A percentile compares a stretch with the other conserved stretches of the same genome.
phyloP scores from a whole-genome alignment of 108 stramenopile species.

The Skeletonema costatum region DNA sequence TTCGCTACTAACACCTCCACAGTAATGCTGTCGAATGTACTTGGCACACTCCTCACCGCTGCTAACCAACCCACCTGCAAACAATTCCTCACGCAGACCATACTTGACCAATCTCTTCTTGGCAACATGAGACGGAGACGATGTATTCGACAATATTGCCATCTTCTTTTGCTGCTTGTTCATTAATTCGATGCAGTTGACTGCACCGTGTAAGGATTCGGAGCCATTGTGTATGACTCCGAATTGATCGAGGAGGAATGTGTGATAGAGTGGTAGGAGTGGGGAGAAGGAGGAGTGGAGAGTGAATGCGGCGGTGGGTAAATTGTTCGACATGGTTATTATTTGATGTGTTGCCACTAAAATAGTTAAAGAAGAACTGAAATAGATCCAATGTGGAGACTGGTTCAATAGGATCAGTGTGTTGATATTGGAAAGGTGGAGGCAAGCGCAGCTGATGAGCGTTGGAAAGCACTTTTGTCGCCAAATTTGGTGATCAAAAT shows the following conservation, averaged over 20 bases:
- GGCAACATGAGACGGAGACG: slow-evolving; percentile 55
- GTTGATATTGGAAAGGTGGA: too few species aligned
- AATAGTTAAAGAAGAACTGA: not conserved
- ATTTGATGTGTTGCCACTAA: not conserved
- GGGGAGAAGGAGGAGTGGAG: slow-evolving; percentile 40
- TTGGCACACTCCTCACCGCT: slow-evolving; percentile 71
- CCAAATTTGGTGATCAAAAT: not conserved
- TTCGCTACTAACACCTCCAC: not conserved
- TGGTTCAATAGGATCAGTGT: too few species aligned
- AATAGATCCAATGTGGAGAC: not conserved
- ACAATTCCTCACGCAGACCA: slow-evolving; percentile 69
- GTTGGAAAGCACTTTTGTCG: not conserved
- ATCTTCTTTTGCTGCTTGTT: slow-evolving; percentile 60
- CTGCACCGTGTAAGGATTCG: slow-evolving; percentile 62
- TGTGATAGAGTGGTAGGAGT: slow-evolving; percentile 63
- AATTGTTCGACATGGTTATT: not conserved
- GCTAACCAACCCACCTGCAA: slow-evolving; percentile 78
- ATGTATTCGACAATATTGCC: slow-evolving; percentile 87
- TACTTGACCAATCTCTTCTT: slow-evolving; percentile 60
- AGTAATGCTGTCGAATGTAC: slow-evolving; percentile 51
- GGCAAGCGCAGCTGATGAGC: too few species aligned
- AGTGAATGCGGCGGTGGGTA: slow-evolving; percentile 15
- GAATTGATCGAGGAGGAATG: slow-evolving; percentile 92
- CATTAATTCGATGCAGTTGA: slow-evolving; percentile 60
- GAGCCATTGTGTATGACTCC: slow-evolving; percentile 92